Conservation (phyloP, 1,139 yeast genomes). For the Yamadazyma kanchanaburiensis region DNA sequence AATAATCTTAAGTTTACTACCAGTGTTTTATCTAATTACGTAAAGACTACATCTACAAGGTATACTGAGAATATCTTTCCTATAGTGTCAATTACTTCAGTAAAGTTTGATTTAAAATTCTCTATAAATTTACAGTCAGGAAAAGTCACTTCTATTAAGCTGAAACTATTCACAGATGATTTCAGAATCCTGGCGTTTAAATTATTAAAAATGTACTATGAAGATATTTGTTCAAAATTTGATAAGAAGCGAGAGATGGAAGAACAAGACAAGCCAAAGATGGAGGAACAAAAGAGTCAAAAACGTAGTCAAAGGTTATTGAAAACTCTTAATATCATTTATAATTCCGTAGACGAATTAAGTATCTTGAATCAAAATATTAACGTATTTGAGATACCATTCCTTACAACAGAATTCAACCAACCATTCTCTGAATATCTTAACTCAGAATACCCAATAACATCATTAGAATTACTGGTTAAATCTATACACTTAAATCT, state of each 20-base stretch:
- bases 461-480: constrained; percentile 25
- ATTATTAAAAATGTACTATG: constrained; percentile 15
- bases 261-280: constrained; percentile 1
- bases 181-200: constrained; percentile 24
- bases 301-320: constrained; percentile 7
- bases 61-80: constrained; percentile 9
- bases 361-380: constrained; percentile 32
- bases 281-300: neutral
- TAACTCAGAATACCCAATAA: constrained; percentile 17
- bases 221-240: constrained; percentile 6
- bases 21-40: constrained; percentile 13
- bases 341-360: constrained; percentile 13
- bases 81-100: constrained; percentile 16
- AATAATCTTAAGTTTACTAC: constrained; percentile 19
- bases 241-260: constrained; percentile 1
- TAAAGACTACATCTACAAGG: constrained; percentile 4
- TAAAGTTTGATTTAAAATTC: constrained; percentile 21
- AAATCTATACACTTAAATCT: constrained; percentile 33
- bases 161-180: constrained; percentile 26
- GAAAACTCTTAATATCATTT: constrained; percentile 10
- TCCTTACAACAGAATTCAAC: constrained; percentile 26
- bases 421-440: constrained; percentile 27
- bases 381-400: constrained; percentile 31
- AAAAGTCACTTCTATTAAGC: constrained; percentile 15
- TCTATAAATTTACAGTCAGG: constrained; percentile 21